Evolutionary conservation across 2,329 filamentous ascomycete species (phyloP), one percentile per base, ranked within the genome.

Genomic region (Fusarium temperatum): DNA sequence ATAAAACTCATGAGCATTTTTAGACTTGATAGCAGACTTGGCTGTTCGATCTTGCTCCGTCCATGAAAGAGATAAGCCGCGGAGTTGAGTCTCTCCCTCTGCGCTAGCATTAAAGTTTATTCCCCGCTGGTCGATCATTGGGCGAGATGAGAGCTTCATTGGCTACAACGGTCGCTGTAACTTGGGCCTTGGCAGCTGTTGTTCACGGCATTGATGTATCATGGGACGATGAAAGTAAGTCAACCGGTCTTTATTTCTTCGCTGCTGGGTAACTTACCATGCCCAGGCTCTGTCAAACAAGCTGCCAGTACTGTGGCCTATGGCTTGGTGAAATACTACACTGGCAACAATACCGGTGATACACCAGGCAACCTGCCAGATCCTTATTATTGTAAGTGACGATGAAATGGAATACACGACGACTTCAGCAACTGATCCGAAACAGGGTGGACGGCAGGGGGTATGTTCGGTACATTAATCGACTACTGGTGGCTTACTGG

Each of bases 401-500:
- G 7, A 36, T 11, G 6, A 20, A 14, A 50, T 77, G 65, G 22
- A 8, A 18, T 36, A 5, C 15, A 5, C 2, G 11, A 11, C 36
- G 8, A 48, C 5, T 47, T 35, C 39, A n/a, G n/a, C 10, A 28
- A n/a, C 55, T 58, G 30, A 58, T 22, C 9, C 55, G 5, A 58
- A 18, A 30, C 55, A 84, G 82, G 86, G 92, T 95, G 92, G 92
- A 91, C 94, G 80, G 90, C 90, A 1, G 90, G 91, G n/a, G 89
- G 90, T 58, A 88, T 95, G 87, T 93, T 94, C 77, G 90, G 92
- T 58, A 89, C 90, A 4, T 79, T 94, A 73, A 83, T 94, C 61
- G 91, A 94, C 80, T 94, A 94, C 82, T 93, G 90, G 90, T 88
- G 88, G 73, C 86, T 90, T 62, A 94, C 92, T 0, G 91, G 90